Evolutionary conservation across 2,329 filamentous ascomycete species (phyloP).

Genomic region (Epichloe typhina): DNA sequence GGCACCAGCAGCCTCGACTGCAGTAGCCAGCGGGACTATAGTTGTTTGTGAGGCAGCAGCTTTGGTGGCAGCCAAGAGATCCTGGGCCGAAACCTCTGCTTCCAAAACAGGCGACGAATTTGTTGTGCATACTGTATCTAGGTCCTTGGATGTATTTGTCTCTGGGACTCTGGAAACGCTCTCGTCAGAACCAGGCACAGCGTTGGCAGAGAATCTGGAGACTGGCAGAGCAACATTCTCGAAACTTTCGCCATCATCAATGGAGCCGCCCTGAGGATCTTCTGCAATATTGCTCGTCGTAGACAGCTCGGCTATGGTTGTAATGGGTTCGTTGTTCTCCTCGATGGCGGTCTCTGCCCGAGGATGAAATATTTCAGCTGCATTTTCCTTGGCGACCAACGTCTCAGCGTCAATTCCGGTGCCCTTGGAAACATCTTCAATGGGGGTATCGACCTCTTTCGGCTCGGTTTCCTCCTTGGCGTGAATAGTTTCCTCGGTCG

Average conservation of each 20-base stretch:
- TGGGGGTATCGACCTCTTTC: constrained; percentile 4
- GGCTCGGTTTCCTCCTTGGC: constrained; percentile 17
- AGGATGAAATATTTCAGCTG: neutral
- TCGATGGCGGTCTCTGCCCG: neutral
- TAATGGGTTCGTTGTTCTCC: neutral
- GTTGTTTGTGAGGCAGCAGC: constrained; percentile 8
- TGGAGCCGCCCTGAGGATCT: neutral
- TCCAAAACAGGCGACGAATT: constrained; percentile 9
- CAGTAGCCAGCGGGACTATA: neutral
- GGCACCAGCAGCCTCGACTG: neutral
- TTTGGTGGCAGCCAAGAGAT: constrained; percentile 12
- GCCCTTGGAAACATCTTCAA: neutral
- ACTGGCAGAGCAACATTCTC: constrained; percentile 7
- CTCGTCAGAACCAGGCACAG: constrained; percentile 7
- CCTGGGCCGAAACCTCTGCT: constrained; percentile 17
- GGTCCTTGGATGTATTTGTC: neutral
- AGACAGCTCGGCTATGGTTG: neutral
- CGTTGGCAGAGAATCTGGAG: constrained; percentile 10
- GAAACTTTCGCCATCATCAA: constrained; percentile 6
- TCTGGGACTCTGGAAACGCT: neutral
- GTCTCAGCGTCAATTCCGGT: neutral
- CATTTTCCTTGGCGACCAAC: neutral
- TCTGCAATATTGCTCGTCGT: neutral
- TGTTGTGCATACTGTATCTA: constrained; percentile 6
- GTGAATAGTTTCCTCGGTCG: constrained; percentile 45